phyloP scores from a whole-genome alignment of 2,329 filamentous ascomycete species.

The Huntiella savannae region DNA sequence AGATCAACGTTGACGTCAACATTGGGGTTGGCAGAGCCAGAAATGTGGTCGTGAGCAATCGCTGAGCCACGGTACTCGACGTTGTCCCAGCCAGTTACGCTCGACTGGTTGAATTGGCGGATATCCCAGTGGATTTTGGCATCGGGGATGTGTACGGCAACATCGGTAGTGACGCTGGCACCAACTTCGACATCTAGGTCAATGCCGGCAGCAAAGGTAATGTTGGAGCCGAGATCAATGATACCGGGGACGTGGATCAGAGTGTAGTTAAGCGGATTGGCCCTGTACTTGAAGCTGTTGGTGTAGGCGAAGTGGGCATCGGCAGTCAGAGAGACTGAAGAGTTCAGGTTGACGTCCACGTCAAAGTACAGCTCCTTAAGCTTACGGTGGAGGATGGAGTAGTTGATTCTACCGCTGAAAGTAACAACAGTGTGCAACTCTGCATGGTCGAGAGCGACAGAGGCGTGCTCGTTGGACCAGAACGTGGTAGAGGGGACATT shows the following conservation, averaged over 20 bases:
- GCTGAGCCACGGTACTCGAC: slow-evolving; percentile 19
- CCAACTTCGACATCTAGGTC: slow-evolving; percentile 19
- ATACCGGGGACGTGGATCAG: slow-evolving; percentile 23
- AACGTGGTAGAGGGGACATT: slow-evolving; percentile 14
- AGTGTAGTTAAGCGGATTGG: slow-evolving; percentile 18
- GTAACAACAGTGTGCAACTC: slow-evolving; percentile 20
- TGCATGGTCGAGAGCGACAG: slow-evolving; percentile 19
- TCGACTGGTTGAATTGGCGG: slow-evolving; percentile 16
- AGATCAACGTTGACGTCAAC: slow-evolving; percentile 15
- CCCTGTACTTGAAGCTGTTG: slow-evolving; percentile 19
- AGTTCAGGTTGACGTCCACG: slow-evolving; percentile 21
- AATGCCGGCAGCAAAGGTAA: slow-evolving; percentile 18
- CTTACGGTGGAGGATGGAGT: background rate
- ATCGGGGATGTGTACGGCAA: slow-evolving; percentile 18
- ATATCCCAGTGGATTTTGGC: slow-evolving; percentile 23
- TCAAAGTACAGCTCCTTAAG: slow-evolving; percentile 21
- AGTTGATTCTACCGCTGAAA: slow-evolving; percentile 23
- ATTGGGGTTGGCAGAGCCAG: slow-evolving; percentile 17
- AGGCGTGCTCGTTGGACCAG: slow-evolving; percentile 17
- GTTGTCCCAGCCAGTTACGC: slow-evolving; percentile 18
- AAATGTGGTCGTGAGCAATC: slow-evolving; percentile 18
- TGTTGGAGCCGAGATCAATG: slow-evolving; percentile 20
- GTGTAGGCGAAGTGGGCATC: slow-evolving; percentile 18
- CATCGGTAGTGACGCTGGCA: slow-evolving; percentile 16
- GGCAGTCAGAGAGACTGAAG: slow-evolving; percentile 20